Conservation (phyloP, 1,284 basidiomycete species). For the Heterobasidion irregulare region DNA sequence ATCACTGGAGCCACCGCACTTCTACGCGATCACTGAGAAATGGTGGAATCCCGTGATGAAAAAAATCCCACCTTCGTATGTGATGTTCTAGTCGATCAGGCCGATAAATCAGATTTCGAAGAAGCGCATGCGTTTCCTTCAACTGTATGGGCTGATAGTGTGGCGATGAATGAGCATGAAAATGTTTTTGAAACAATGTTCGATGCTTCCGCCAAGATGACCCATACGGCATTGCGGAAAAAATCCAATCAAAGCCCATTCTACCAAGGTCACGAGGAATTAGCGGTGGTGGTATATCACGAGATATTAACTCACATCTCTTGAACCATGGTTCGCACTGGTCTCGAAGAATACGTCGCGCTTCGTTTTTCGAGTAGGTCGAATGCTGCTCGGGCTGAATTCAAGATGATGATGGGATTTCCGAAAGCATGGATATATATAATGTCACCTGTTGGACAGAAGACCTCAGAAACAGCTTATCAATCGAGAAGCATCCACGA, state of each 20-base stretch:
- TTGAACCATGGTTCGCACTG: conserved; percentile 34
- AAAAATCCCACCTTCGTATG: background rate
- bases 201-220: background rate
- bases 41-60: background rate
- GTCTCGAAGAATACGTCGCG: conserved; percentile 28
- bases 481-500: background rate
- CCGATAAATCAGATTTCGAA: background rate
- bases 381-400: conserved; percentile 28
- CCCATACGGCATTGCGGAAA: background rate
- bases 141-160: background rate
- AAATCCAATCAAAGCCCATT: background rate
- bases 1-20: background rate
- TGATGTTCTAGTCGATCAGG: background rate
- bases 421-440: conserved; percentile 38
- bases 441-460: conserved; percentile 29
- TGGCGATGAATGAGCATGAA: background rate
- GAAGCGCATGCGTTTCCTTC: background rate
- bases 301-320: conserved; percentile 26
- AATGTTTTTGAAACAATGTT: background rate
- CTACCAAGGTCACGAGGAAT: background rate
- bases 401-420: conserved; percentile 38
- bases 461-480: background rate
- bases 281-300: too few species aligned
- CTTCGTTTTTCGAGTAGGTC: conserved; percentile 34
- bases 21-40: background rate